Percentiles rank a stretch among this genome's conserved stretches.
phyloP scores from a whole-genome alignment of 495 filamentous ascomycete genomes.

The Aspergillus conjunctus region DNA sequence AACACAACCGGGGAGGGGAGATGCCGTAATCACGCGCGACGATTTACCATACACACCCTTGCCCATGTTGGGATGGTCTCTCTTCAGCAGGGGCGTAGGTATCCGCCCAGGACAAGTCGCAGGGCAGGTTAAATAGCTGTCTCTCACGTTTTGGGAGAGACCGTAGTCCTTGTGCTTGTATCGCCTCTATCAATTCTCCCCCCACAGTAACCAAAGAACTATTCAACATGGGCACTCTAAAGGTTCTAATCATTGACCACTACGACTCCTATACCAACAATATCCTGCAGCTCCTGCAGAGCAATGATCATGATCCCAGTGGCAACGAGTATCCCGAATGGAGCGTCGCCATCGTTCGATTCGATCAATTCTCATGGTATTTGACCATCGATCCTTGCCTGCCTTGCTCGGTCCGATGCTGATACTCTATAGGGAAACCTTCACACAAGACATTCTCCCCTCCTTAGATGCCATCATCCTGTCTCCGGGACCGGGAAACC shows the following conservation, averaged over 20 bases:
- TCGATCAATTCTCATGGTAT: constrained; percentile 13
- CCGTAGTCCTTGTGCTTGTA: neutral
- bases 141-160: neutral
- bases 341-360: constrained; percentile 14
- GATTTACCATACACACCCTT: neutral
- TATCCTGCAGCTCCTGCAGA: constrained; percentile 9
- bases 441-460: constrained; percentile 1
- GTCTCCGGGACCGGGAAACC: constrained; percentile 4
- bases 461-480: constrained; percentile 13
- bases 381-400: neutral
- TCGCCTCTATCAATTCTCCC: neutral
- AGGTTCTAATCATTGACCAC: constrained; percentile 11
- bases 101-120: neutral
- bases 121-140: neutral
- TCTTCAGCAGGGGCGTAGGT: neutral
- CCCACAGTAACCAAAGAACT: neutral
- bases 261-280: constrained; percentile 15
- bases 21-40: neutral
- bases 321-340: constrained; percentile 11
- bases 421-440: neutral
- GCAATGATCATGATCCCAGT: neutral
- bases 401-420: neutral
- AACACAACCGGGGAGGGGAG: neutral
- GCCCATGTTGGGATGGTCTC: neutral
- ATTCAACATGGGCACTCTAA: constrained; percentile 13